phyloP scores from a whole-genome alignment of 257 asterid genomes.

The Primulina tabacum region DNA sequence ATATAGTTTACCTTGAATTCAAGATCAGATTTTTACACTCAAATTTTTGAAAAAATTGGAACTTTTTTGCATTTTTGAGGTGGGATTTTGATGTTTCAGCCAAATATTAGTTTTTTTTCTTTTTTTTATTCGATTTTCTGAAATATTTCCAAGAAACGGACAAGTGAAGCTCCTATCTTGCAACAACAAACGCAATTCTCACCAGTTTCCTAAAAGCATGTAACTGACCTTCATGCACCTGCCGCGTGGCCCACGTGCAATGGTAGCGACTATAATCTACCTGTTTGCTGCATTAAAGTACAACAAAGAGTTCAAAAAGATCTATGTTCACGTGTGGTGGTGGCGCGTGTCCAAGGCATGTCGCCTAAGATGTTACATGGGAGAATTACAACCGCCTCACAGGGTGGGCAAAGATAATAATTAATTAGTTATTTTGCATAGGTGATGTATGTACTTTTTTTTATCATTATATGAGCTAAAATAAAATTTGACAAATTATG shows the following conservation, averaged over 20 bases:
- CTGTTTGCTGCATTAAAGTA: not conserved
- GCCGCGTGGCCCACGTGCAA: slow-evolving; percentile 32
- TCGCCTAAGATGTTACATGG: slow-evolving; percentile 24
- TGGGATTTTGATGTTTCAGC: slow-evolving; percentile 10
- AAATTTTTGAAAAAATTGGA: not conserved
- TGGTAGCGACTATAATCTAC: not conserved
- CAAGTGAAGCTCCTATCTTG: not conserved
- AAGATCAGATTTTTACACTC: no score
- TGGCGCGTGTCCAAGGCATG: slow-evolving; percentile 26
- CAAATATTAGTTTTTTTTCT: not conserved
- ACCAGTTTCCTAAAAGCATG: slow-evolving; percentile 37
- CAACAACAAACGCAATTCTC: slow-evolving; percentile 31
- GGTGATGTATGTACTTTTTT: no score
- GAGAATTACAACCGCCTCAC: slow-evolving; percentile 29
- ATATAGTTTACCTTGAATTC: no score
- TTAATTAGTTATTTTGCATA: no score
- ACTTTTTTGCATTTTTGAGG: not conserved
- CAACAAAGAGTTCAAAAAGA: slow-evolving; percentile 10
- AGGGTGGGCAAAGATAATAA: slow-evolving; percentile 23
- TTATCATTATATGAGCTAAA: no score
- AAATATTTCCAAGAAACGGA: not conserved
- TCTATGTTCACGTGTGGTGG: not conserved
- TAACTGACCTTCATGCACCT: slow-evolving; percentile 31
- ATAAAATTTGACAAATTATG: no score
- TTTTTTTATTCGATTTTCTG: not conserved